phyloP scores from a whole-genome alignment of 208 protist genomes.

The Leishmania major region DNA sequence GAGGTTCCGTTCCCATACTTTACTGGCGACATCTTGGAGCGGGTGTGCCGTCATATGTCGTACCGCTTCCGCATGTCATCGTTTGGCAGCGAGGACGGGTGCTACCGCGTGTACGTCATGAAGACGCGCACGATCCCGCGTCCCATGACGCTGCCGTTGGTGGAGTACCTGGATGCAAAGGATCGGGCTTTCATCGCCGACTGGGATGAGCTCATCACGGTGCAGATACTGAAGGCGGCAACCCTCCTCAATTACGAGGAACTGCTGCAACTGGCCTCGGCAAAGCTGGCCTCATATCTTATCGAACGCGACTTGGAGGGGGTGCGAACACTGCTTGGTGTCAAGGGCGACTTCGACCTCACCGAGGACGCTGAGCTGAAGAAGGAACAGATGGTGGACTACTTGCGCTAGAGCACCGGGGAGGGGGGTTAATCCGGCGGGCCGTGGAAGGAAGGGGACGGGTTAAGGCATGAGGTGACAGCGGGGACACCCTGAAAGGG shows the following conservation, averaged over 20 bases:
- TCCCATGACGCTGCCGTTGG: slow-evolving; percentile 74
- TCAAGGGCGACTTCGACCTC: slow-evolving; percentile 87
- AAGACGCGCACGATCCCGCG: slow-evolving; percentile 66
- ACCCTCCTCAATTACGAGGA: slow-evolving; percentile 89
- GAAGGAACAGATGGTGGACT: slow-evolving; percentile 69
- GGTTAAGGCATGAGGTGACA: too few species aligned
- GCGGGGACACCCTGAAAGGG: neutral
- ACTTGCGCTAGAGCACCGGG: slow-evolving; percentile 9
- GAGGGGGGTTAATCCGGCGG: neutral
- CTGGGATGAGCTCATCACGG: slow-evolving; percentile 76
- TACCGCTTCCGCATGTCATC: slow-evolving; percentile 61
- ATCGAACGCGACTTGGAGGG: slow-evolving; percentile 87
- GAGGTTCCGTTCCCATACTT: slow-evolving; percentile 82
- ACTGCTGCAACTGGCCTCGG: slow-evolving; percentile 85
- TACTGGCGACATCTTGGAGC: slow-evolving; percentile 57
- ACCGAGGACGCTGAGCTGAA: slow-evolving; percentile 83
- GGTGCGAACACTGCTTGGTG: slow-evolving; percentile 84
- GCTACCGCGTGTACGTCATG: slow-evolving; percentile 45
- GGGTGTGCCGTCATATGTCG: slow-evolving; percentile 80
- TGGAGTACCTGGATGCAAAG: slow-evolving; percentile 72
- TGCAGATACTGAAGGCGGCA: slow-evolving; percentile 85
- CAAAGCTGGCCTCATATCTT: slow-evolving; percentile 81
- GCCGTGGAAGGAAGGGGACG: neutral
- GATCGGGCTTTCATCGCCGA: slow-evolving; percentile 67
- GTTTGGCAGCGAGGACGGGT: slow-evolving; percentile 41